phyloP scores from a whole-genome alignment of 352 stramenopile genomes.

The Globisporangium nunn region DNA sequence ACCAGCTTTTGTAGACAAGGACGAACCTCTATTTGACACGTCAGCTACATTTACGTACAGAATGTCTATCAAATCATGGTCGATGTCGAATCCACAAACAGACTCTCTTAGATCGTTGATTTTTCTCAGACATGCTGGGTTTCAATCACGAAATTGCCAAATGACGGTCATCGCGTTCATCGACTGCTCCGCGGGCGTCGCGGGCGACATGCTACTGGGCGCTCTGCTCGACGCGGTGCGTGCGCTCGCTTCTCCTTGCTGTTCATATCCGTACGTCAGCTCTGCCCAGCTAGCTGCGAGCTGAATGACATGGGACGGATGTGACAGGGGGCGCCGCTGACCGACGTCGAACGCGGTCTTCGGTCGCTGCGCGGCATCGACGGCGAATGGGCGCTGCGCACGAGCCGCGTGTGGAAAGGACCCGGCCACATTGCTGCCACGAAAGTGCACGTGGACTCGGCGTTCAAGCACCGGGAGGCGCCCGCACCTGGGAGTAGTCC shows the following conservation, averaged over 20 bases:
- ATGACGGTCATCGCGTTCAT: slow-evolving; percentile 65
- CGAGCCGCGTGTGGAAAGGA: slow-evolving; percentile 71
- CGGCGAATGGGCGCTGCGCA: slow-evolving; percentile 84
- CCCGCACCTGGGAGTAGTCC: slow-evolving; percentile 16
- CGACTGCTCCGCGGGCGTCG: slow-evolving; percentile 87
- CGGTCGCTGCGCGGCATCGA: slow-evolving; percentile 53
- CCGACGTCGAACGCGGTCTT: slow-evolving; percentile 47
- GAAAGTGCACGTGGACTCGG: slow-evolving; percentile 84
- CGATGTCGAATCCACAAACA: no score
- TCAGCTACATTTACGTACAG: no score
- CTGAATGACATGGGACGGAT: no score
- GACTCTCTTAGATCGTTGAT: no score
- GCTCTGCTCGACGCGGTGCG: slow-evolving; percentile 82
- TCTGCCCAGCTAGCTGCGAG: no score
- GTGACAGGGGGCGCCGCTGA: slow-evolving; percentile 49
- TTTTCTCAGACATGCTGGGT: no score
- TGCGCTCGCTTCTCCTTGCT: slow-evolving; percentile 2
- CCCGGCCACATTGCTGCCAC: slow-evolving; percentile 85
- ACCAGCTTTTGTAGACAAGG: no score
- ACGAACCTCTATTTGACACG: no score
- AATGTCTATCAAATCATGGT: no score
- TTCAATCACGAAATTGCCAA: not conserved
- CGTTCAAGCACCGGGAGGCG: slow-evolving; percentile 73
- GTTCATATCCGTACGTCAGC: not conserved
- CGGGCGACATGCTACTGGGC: slow-evolving; percentile 89